Conservation (phyloP, 768 basidiomycete species). For the Termitomyces titanicus region DNA sequence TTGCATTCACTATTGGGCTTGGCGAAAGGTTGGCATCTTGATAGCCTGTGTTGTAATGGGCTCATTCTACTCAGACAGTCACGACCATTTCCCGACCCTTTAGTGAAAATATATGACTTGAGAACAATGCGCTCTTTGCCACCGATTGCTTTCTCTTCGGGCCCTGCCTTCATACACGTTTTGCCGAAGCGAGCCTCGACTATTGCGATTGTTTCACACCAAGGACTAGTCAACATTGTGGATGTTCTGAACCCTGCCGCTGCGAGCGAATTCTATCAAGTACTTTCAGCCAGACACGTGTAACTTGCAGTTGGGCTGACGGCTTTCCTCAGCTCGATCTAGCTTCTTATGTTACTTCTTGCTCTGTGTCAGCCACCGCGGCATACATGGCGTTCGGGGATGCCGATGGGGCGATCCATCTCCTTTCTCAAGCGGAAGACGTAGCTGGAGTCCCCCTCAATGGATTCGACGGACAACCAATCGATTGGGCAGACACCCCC, state of each 20-base stretch:
- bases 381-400: conserved; percentile 95
- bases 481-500: conserved; percentile 80
- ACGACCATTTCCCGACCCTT: conserved; percentile 83
- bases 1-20: conserved; percentile 84
- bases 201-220: conserved; percentile 70
- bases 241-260: conserved; percentile 73
- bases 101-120: conserved; percentile 90
- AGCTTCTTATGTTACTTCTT: conserved; percentile 73
- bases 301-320: not conserved
- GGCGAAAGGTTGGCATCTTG: conserved; percentile 62
- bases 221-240: conserved; percentile 82
- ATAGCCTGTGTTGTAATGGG: not conserved
- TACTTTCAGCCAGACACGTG: conserved; percentile 21
- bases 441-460: conserved; percentile 71
- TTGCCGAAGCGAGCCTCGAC: conserved; percentile 75
- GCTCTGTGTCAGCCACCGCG: conserved; percentile 80
- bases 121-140: conserved; percentile 80
- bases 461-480: conserved; percentile 82
- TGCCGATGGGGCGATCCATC: conserved; percentile 77
- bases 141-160: conserved; percentile 83
- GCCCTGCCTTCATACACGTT: conserved; percentile 81
- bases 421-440: conserved; percentile 72
- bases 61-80: conserved; percentile 56
- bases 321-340: conserved; percentile 52
- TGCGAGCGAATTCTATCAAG: conserved; percentile 78